phyloP scores from a whole-genome alignment of 495 filamentous ascomycete genomes.

The Choiromyces venosus region DNA sequence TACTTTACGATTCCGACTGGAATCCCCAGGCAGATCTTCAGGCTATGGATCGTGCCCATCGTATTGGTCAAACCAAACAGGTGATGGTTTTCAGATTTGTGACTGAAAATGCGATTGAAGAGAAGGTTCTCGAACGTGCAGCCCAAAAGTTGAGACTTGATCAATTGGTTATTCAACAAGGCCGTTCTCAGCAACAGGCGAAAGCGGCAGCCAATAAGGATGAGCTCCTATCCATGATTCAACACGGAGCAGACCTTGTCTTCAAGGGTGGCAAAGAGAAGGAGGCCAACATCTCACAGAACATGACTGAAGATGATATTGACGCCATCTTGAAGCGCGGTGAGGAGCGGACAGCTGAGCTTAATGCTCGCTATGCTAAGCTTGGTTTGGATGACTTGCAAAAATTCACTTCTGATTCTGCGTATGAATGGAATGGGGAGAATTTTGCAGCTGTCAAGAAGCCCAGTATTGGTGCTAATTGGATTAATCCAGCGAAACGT shows the following conservation, averaged over 20 bases:
- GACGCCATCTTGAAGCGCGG: constrained; percentile 80
- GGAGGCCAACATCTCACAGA: constrained; percentile 44
- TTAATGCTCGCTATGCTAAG: constrained; percentile 91
- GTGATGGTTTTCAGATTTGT: constrained; percentile 94
- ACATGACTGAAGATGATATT: constrained; percentile 79
- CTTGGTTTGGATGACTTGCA: constrained; percentile 97
- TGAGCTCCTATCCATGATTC: constrained; percentile 94
- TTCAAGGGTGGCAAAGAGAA: constrained; percentile 59
- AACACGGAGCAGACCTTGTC: constrained; percentile 92
- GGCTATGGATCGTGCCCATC: constrained; percentile 97
- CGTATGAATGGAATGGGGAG: constrained; percentile 98
- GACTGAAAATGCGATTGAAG: constrained; percentile 96
- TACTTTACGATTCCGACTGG: constrained; percentile 99
- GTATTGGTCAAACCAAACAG: constrained; percentile 98
- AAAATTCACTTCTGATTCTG: constrained; percentile 93
- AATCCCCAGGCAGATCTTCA: constrained; percentile 98
- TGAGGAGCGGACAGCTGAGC: constrained; percentile 78
- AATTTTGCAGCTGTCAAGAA: constrained; percentile 81
- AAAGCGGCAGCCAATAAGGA: constrained; percentile 88
- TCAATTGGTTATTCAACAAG: constrained; percentile 99
- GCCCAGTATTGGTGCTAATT: constrained; percentile 89
- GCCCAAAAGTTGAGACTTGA: constrained; percentile 96
- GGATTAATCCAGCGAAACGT: constrained; percentile 98
- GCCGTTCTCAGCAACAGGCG: constrained; percentile 82
- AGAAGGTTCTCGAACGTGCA: constrained; percentile 95